Conservation (phyloP, 495 filamentous ascomycete species). For the Neurospora africana region DNA sequence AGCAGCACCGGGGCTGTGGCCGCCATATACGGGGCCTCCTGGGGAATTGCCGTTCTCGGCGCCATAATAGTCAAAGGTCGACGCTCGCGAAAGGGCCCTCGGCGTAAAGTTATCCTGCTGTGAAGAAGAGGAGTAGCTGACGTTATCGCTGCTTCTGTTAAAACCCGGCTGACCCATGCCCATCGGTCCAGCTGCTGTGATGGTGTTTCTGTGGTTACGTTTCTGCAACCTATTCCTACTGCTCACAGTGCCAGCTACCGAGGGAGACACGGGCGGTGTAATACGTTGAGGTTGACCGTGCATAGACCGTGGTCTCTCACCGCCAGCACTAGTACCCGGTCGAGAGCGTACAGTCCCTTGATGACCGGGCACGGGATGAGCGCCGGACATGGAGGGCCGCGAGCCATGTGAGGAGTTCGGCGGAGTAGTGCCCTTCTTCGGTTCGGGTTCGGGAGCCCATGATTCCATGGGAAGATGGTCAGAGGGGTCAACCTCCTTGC, state of each 20-base stretch:
- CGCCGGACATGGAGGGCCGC: constrained; percentile 32
- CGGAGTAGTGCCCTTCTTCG: constrained; percentile 44
- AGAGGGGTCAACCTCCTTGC: constrained; percentile 79
- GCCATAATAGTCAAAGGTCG: constrained; percentile 30
- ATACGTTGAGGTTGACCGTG: not conserved
- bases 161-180: constrained; percentile 9
- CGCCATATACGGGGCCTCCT: constrained; percentile 4
- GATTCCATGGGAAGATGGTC: constrained; percentile 85
- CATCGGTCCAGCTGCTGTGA: constrained; percentile 21
- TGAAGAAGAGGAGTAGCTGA: constrained; percentile 18
- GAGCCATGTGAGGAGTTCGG: constrained; percentile 36
- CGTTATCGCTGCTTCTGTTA: constrained; percentile 11
- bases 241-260: constrained; percentile 13
- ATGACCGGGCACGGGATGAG: constrained; percentile 31
- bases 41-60: constrained; percentile 26
- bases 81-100: constrained; percentile 26
- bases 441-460: constrained; percentile 90
- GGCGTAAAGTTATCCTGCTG: constrained; percentile 36
- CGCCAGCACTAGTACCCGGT: not conserved
- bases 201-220: constrained; percentile 36
- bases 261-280: constrained; percentile 7
- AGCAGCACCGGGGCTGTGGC: constrained; percentile 14
- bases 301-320: constrained; percentile 15
- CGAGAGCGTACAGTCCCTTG: not conserved
- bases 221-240: constrained; percentile 54